Evolutionary conservation across 2,329 filamentous ascomycete species (phyloP).

Genomic region (Xylariaceae sp.): DNA sequence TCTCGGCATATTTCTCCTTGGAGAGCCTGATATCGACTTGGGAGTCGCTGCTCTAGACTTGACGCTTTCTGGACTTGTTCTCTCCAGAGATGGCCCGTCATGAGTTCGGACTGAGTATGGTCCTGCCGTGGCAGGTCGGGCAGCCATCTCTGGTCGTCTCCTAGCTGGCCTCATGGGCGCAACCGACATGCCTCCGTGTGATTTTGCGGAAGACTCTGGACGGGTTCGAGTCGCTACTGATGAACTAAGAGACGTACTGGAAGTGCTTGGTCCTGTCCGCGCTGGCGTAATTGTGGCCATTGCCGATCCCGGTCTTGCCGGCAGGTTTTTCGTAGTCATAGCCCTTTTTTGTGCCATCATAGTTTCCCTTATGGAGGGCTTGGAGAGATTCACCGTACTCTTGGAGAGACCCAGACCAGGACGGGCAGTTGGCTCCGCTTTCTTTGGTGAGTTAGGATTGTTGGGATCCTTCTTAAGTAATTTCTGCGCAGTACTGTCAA

Average conservation of each 20-base stretch:
- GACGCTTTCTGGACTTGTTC: slow-evolving; percentile 43
- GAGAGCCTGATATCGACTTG: slow-evolving; percentile 48
- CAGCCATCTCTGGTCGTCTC: slow-evolving; percentile 52
- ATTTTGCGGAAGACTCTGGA: slow-evolving; percentile 39
- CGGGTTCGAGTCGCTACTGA: slow-evolving; percentile 37
- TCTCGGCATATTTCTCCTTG: slow-evolving; percentile 45
- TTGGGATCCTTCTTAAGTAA: slow-evolving; percentile 76
- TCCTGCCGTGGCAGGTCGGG: slow-evolving; percentile 58
- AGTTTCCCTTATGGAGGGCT: slow-evolving; percentile 70
- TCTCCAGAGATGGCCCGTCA: slow-evolving; percentile 38
- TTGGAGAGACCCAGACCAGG: slow-evolving; percentile 58
- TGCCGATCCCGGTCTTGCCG: slow-evolving; percentile 55
- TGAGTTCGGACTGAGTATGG: slow-evolving; percentile 59
- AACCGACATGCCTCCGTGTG: slow-evolving; percentile 55
- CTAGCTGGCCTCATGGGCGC: slow-evolving; percentile 58
- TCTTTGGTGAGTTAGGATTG: slow-evolving; percentile 68
- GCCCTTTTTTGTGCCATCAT: slow-evolving; percentile 78
- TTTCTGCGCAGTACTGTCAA: slow-evolving; percentile 74
- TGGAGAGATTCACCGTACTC: slow-evolving; percentile 53
- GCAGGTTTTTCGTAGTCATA: slow-evolving; percentile 47
- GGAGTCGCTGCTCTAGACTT: slow-evolving; percentile 46
- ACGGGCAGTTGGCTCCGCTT: slow-evolving; percentile 46
- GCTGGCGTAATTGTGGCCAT: slow-evolving; percentile 57
- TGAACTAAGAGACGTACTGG: slow-evolving; percentile 33
- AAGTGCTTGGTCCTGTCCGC: slow-evolving; percentile 38